A percentile compares a stretch with the other conserved stretches of the same genome.
Evolutionary conservation across 2,329 filamentous ascomycete genomes (phyloP).

Genomic region (Fusarium cicatricum): DNA sequence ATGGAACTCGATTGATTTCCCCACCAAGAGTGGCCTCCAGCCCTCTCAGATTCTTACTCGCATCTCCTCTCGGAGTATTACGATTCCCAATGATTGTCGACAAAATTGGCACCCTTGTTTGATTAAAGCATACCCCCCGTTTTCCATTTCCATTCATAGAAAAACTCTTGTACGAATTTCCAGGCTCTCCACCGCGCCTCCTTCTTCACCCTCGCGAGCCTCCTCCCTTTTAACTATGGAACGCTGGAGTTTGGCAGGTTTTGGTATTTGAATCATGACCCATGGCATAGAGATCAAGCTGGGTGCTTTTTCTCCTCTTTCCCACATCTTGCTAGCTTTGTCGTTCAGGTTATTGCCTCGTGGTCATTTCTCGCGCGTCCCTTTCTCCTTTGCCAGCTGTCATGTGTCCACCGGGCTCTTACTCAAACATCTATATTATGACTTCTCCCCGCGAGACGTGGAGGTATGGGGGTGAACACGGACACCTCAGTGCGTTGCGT

Average conservation of each 20-base stretch:
- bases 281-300: constrained; percentile 40
- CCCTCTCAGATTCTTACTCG: not conserved
- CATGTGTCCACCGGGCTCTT: no score
- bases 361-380: not conserved
- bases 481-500: constrained; percentile 1
- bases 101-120: constrained; percentile 31
- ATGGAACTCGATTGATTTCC: constrained; percentile 51
- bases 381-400: not conserved
- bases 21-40: not conserved
- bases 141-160: constrained; percentile 13
- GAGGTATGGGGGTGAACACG: not conserved
- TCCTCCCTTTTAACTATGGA: constrained; percentile 29
- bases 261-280: constrained; percentile 36
- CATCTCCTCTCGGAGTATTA: constrained; percentile 7
- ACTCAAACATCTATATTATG: no score
- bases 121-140: constrained; percentile 27
- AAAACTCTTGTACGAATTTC: constrained; percentile 31
- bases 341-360: constrained; percentile 8
- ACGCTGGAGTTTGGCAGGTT: constrained; percentile 34
- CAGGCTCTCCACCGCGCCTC: constrained; percentile 12
- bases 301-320: constrained; percentile 24
- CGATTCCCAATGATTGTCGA: constrained; percentile 14
- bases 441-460: not conserved
- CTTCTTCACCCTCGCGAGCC: constrained; percentile 8
- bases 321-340: constrained; percentile 4